These are phyloP conservation scores for Ilyonectria robusta DNA, from an alignment of 2,329 filamentous ascomycete genomes.

Conservation along the genomic window DNA sequence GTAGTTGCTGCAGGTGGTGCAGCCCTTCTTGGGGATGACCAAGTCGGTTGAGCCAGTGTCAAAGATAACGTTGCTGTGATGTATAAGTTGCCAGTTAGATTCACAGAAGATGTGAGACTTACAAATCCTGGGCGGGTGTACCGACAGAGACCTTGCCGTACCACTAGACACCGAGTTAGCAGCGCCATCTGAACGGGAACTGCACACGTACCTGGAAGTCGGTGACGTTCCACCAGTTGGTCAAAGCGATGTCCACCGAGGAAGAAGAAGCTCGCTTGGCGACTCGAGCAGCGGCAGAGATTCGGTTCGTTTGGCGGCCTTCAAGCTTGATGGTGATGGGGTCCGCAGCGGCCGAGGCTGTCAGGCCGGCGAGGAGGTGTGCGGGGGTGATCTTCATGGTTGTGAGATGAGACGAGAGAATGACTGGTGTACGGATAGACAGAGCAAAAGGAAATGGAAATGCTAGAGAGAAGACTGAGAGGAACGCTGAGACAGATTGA, in stretches of 20 bases:
- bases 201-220: slow-evolving; percentile 24
- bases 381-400: slow-evolving; percentile 21
- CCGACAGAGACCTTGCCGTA: slow-evolving; percentile 40
- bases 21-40: slow-evolving; percentile 48
- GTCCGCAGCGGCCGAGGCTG: slow-evolving; percentile 8
- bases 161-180: slow-evolving; percentile 24
- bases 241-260: slow-evolving; percentile 26
- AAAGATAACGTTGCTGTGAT: slow-evolving; percentile 49
- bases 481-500: background rate
- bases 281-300: background rate
- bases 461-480: background rate
- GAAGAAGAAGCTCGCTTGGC: slow-evolving; percentile 17
- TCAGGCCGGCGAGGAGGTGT: slow-evolving; percentile 12
- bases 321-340: slow-evolving; percentile 26
- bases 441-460: background rate
- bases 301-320: background rate
- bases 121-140: slow-evolving; percentile 47
- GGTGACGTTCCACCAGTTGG: slow-evolving; percentile 33
- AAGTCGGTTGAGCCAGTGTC: slow-evolving; percentile 51
- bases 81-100: background rate
- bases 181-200: background rate
- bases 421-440: background rate
- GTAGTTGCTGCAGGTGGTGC: slow-evolving; percentile 46
- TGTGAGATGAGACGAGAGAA: background rate
- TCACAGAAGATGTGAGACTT: slow-evolving; percentile 31